Percentiles rank a stretch among this genome's conserved stretches.
These are phyloP conservation scores for Conticribra guillardii DNA, from an alignment of 108 stramenopile species.

Conservation along the genomic window DNA sequence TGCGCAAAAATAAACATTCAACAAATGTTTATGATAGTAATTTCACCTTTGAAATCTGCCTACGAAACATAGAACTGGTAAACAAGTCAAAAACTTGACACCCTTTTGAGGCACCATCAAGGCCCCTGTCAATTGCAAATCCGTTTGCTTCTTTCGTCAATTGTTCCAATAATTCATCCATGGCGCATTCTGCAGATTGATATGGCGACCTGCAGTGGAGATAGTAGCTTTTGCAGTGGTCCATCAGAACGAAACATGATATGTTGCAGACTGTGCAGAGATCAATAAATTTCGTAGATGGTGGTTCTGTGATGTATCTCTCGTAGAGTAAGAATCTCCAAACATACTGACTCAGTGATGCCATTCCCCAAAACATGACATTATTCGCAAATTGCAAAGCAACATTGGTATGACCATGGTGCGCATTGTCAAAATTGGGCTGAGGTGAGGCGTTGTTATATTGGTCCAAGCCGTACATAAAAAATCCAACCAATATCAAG, in stretches of 20 bases:
- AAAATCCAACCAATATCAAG: constrained; percentile 62
- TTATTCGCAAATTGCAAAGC: constrained; percentile 77
- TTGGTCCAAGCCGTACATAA: constrained; percentile 56
- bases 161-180: constrained; percentile 66
- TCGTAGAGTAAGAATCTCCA: constrained; percentile 67
- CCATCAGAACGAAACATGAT: constrained; percentile 65
- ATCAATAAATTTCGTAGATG: constrained; percentile 63
- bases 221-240: constrained; percentile 77
- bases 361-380: constrained; percentile 58
- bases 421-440: constrained; percentile 55
- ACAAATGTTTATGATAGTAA: neutral
- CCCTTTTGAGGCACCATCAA: constrained; percentile 48
- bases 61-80: constrained; percentile 36
- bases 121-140: constrained; percentile 59
- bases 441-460: constrained; percentile 67
- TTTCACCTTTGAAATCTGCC: constrained; percentile 16
- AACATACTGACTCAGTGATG: constrained; percentile 60
- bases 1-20: neutral
- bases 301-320: constrained; percentile 68
- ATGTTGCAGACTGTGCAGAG: constrained; percentile 85
- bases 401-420: constrained; percentile 58
- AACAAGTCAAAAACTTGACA: constrained; percentile 54
- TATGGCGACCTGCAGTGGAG: constrained; percentile 83
- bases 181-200: constrained; percentile 70
- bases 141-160: constrained; percentile 72